Evolutionary conservation across 805 yeast species (phyloP).

Genomic region (Candida awuae): DNA sequence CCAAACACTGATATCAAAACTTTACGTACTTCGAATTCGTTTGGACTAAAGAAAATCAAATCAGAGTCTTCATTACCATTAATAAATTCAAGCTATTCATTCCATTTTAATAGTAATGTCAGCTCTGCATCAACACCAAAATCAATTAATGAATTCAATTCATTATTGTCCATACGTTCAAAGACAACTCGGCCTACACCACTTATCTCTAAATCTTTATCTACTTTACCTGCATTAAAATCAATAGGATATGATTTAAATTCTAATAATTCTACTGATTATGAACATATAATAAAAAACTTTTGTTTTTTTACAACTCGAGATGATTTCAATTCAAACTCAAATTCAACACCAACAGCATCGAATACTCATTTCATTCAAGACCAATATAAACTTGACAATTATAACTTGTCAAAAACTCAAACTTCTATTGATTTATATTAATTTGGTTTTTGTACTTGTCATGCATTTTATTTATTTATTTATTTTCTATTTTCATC

Average conservation of each 20-base stretch:
- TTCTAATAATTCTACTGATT: slow-evolving; percentile 8
- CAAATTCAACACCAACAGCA: background rate
- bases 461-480: background rate
- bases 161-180: background rate
- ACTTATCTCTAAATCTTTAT: slow-evolving; percentile 3
- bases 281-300: slow-evolving; percentile 8
- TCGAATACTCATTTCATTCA: background rate
- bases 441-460: background rate
- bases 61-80: slow-evolving; percentile 26
- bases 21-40: slow-evolving; percentile 22
- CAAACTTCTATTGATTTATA: slow-evolving; percentile 2
- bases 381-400: background rate
- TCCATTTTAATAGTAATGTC: background rate
- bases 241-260: slow-evolving; percentile 13
- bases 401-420: background rate
- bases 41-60: slow-evolving; percentile 22
- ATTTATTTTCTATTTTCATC: background rate
- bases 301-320: slow-evolving; percentile 8
- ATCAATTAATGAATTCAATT: background rate
- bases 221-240: slow-evolving; percentile 10
- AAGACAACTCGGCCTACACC: background rate
- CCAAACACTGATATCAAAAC: slow-evolving; percentile 13
- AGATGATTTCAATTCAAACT: background rate
- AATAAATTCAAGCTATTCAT: slow-evolving; percentile 5
- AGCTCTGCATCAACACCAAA: background rate